Percentiles rank a stretch among this genome's conserved stretches.
These are phyloP conservation scores for Chrysoporthe puriensis DNA, from an alignment of 2,329 filamentous ascomycete genomes.

Conservation along the genomic window DNA sequence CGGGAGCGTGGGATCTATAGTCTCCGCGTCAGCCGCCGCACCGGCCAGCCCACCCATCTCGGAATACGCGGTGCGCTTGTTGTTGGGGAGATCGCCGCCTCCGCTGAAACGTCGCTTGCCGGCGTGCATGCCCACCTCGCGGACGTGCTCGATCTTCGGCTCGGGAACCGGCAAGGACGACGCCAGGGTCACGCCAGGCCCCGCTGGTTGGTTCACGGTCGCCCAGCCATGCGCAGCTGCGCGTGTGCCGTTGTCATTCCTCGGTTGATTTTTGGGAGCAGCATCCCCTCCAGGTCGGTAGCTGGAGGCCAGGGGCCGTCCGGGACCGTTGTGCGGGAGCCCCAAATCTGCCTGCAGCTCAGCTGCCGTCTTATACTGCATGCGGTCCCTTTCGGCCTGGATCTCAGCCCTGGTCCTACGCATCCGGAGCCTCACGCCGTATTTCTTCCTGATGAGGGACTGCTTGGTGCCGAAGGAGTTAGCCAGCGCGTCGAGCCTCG, in stretches of 20 bases:
- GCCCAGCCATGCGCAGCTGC: constrained; percentile 6
- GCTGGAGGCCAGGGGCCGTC: neutral
- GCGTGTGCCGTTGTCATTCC: neutral
- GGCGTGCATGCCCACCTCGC: constrained; percentile 8
- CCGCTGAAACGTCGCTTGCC: constrained; percentile 20
- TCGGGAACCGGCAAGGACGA: constrained; percentile 4
- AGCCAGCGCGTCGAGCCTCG: constrained; percentile 46
- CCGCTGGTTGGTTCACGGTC: constrained; percentile 12
- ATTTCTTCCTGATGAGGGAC: constrained; percentile 60
- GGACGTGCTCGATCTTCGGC: neutral
- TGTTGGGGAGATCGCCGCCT: neutral
- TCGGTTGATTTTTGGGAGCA: neutral
- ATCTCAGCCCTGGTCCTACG: constrained; percentile 53
- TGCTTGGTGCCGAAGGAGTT: constrained; percentile 61
- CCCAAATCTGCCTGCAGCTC: constrained; percentile 21
- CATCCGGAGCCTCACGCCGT: constrained; percentile 57
- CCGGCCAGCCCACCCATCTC: constrained; percentile 18
- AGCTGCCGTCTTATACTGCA: constrained; percentile 36
- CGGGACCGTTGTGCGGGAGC: constrained; percentile 9
- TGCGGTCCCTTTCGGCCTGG: constrained; percentile 46
- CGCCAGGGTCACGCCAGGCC: neutral
- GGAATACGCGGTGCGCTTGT: constrained; percentile 23
- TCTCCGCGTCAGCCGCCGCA: constrained; percentile 14
- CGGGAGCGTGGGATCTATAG: constrained; percentile 19
- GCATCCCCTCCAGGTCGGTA: neutral